phyloP scores from a whole-genome alignment of 805 yeast genomes.

The Kazachstania taianensis region DNA sequence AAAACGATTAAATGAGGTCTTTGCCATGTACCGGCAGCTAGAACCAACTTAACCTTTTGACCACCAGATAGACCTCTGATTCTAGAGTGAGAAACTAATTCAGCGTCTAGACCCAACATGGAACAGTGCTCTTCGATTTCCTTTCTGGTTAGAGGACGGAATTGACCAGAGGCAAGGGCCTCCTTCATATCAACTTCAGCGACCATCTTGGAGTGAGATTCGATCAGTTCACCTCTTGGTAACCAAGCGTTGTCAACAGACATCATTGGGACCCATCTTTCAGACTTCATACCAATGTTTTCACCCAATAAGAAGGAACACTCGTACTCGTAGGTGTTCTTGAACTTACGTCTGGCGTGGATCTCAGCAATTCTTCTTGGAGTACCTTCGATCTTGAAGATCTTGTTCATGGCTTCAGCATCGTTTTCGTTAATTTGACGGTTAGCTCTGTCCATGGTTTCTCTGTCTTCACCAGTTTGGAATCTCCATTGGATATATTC shows the following conservation, averaged over 20 bases:
- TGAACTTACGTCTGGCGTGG: constrained; percentile 97
- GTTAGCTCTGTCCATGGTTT: constrained; percentile 99
- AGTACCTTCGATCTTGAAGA: constrained; percentile 97
- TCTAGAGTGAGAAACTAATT: constrained; percentile 98
- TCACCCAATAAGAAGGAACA: constrained; percentile 96
- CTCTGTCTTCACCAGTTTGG: constrained; percentile 99
- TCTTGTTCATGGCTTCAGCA: constrained; percentile 98
- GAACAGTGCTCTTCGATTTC: constrained; percentile 98
- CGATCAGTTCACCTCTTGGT: constrained; percentile 96
- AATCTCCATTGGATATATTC: constrained; percentile 99
- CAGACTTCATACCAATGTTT: constrained; percentile 96
- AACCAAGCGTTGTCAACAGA: constrained; percentile 99
- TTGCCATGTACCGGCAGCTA: constrained; percentile 99
- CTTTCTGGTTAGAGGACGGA: constrained; percentile 99
- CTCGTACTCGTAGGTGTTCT: constrained; percentile 99
- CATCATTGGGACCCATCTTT: constrained; percentile 99
- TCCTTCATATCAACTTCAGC: constrained; percentile 99
- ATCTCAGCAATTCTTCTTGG: constrained; percentile 95
- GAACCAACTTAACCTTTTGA: constrained; percentile 98
- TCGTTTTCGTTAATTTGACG: constrained; percentile 95
- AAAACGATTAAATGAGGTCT: constrained; percentile 99
- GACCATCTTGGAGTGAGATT: constrained; percentile 97
- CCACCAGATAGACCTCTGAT: constrained; percentile 99
- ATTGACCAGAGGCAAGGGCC: constrained; percentile 99
- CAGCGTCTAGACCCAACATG: constrained; percentile 97